These are phyloP conservation scores for Kuraishia molischiana DNA, from an alignment of 805 yeast species.

Conservation along the genomic window DNA sequence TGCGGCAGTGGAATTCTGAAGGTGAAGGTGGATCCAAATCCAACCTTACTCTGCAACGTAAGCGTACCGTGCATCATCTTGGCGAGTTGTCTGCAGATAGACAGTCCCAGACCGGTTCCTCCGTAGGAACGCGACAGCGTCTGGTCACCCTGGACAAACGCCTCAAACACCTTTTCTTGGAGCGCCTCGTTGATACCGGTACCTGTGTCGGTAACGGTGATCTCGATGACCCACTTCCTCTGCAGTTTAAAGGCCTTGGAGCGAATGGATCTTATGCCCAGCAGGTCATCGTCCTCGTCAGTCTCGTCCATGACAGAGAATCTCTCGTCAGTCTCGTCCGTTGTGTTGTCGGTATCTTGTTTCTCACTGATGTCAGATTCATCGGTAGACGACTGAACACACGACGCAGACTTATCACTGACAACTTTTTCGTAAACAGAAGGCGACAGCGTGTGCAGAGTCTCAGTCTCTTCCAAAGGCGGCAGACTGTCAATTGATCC, in stretches of 20 bases:
- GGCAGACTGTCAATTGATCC: background rate
- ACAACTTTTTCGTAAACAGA: constrained; percentile 19
- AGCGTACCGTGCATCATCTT: constrained; percentile 81
- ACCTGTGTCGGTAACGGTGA: constrained; percentile 83
- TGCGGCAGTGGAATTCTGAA: constrained; percentile 73
- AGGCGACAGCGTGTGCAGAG: constrained; percentile 18
- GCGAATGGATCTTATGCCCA: background rate
- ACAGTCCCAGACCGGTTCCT: constrained; percentile 90
- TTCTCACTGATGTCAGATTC: constrained; percentile 5
- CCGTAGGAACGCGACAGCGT: constrained; percentile 86
- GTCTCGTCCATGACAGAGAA: background rate
- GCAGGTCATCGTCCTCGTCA: constrained; percentile 3
- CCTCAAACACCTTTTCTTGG: constrained; percentile 84
- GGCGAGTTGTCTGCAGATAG: constrained; percentile 78
- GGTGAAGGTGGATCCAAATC: constrained; percentile 76
- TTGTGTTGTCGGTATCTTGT: constrained; percentile 7
- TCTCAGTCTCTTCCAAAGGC: constrained; percentile 7
- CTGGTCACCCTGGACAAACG: constrained; percentile 96
- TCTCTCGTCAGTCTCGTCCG: constrained; percentile 12
- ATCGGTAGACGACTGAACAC: background rate
- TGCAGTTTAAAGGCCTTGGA: constrained; percentile 19
- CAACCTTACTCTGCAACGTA: constrained; percentile 61
- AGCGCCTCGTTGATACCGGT: constrained; percentile 84
- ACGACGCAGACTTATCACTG: background rate
- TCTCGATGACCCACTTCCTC: constrained; percentile 48